phyloP scores from a whole-genome alignment of 164 flowering plant species.

The Sedum album region DNA sequence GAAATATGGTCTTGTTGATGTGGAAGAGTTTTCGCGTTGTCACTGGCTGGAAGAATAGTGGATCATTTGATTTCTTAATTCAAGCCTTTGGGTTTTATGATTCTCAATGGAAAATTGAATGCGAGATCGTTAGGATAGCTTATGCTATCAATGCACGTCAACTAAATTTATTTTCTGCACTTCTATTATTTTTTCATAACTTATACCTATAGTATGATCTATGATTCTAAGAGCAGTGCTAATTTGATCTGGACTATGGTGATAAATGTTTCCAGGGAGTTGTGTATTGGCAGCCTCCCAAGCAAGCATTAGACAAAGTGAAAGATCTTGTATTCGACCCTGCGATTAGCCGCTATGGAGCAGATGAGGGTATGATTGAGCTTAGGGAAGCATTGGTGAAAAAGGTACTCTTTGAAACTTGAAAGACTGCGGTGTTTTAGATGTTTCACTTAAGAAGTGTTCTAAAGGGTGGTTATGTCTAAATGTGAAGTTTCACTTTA shows the following conservation, averaged over 20 bases:
- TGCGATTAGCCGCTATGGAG: conserved; percentile 56
- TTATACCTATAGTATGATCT: no score
- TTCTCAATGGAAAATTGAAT: neutral
- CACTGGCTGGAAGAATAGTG: neutral
- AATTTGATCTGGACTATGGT: neutral
- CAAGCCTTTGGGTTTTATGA: neutral
- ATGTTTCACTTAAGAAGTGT: no score
- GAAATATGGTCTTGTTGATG: no score
- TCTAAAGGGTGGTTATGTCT: neutral
- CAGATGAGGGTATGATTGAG: conserved; percentile 69
- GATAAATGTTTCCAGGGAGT: conserved; percentile 40
- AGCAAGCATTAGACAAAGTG: conserved; percentile 53
- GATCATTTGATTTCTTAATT: no score
- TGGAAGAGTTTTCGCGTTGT: no score
- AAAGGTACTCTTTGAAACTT: conserved; percentile 31
- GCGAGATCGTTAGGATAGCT: neutral
- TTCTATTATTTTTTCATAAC: no score
- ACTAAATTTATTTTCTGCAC: no score
- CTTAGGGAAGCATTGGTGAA: conserved; percentile 51
- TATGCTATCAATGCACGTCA: no score
- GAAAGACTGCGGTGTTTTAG: no score
- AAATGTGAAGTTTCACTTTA: neutral
- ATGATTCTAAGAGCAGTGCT: neutral
- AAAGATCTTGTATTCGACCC: conserved; percentile 47
- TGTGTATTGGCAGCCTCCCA: conserved; percentile 73